Base-by-base conservation (phyloP, 306 rosid species). In the Quercus engelmannii region DNA sequence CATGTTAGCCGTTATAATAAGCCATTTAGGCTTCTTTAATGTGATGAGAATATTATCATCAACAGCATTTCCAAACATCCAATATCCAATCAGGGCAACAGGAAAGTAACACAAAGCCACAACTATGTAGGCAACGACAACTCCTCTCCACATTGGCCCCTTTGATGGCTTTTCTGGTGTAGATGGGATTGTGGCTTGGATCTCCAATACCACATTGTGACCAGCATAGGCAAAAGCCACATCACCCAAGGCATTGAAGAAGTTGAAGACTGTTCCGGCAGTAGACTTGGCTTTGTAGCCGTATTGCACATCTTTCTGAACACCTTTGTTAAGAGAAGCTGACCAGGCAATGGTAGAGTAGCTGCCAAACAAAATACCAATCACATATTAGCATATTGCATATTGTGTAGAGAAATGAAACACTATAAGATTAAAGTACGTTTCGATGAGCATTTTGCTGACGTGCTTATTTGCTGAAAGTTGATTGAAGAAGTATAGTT, bases 141-240 rank as follows among this genome's bases (percentile, higher is more conserved):
- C 97, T 76, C 99, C 99, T 86, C 20, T 89, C 99, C 99, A 95
- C 99, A 95, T 95, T 2, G 99, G 96, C 69, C 85, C 86, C 83
- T 95, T 95, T 1, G 99, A 95, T 11, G 99, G 99, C 78, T 89
- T 92, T 84, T 89, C 92, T 1, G 98, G 94, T 25, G 97, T 89
- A 1, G 99, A 95, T 9, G 98, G 98, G 18, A 95, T 95, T 13
- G 99, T 95, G 64, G 98, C 99, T 84, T 95, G 99, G 63, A 95
- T 92, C 83, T 95, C 99, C 4, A 92, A 81, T 26, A 95, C 99
- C 43, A 95, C 99, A 55, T 93, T 95, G 88, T 95, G 99, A 23
- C 99, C 99, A 5, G 97, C 99, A 85, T 92, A 92, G 35, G 99
- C 97, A 83, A 91, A 95, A 70, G 97, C 98, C 67, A 95, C 89